Conservation (phyloP, 768 basidiomycete species). For the Suillus fuscotomentosus region DNA sequence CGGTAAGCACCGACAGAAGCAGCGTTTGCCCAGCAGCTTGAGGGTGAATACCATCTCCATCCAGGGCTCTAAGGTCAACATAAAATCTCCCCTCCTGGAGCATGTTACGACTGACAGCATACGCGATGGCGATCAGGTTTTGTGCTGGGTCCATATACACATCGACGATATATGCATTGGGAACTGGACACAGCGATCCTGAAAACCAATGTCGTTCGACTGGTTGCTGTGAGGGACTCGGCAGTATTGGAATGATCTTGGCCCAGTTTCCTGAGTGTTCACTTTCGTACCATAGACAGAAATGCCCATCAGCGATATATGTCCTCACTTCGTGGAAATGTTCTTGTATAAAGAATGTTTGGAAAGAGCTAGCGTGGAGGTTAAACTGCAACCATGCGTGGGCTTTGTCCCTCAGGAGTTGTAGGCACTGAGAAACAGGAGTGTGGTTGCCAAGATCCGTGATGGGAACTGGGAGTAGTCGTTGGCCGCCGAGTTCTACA, state of each 20-base stretch:
- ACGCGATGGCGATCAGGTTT: not conserved
- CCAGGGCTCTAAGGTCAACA: not conserved
- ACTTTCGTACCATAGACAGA: not conserved
- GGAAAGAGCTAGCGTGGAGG: not conserved
- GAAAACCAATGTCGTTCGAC: not conserved
- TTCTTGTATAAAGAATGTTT: not conserved
- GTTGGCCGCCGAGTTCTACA: constrained; percentile 1
- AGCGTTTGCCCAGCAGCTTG: not conserved
- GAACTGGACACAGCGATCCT: not conserved
- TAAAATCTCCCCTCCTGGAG: not conserved
- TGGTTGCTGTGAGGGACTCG: not conserved
- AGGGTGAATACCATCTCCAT: not conserved
- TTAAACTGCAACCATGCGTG: constrained; percentile 1
- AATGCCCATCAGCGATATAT: not conserved
- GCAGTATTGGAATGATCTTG: not conserved
- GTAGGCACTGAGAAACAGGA: not conserved
- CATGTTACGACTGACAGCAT: not conserved
- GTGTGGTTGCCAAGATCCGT: not conserved
- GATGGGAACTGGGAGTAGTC: not conserved
- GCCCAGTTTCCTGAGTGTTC: not conserved
- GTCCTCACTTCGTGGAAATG: too few species aligned
- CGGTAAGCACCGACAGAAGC: not conserved
- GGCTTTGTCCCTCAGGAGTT: not conserved
- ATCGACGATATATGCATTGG: not conserved
- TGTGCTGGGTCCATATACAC: not conserved